These are phyloP conservation scores for Scutellaria galericulata DNA, from an alignment of 257 asterid genomes.

Conservation along the genomic window DNA sequence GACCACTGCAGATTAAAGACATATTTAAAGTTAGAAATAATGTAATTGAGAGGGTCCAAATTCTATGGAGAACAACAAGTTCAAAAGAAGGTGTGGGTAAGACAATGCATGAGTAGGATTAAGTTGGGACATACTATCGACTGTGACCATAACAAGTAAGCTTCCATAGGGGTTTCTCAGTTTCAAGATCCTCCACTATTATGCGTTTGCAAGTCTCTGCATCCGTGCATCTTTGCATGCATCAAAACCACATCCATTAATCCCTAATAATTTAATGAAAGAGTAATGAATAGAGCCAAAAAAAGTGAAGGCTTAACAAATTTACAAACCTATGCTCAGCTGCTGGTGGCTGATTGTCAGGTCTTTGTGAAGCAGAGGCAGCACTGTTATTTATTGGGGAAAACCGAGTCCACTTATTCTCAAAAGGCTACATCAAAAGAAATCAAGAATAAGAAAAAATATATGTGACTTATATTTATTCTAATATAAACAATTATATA, in stretches of 20 bases:
- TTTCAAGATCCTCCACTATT: constrained; percentile 65
- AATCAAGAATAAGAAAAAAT: constrained; percentile 33
- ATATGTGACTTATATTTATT: neutral
- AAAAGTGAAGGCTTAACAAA: constrained; percentile 1
- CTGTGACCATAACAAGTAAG: constrained; percentile 91
- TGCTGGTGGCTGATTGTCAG: constrained; percentile 60
- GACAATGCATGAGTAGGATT: constrained; percentile 17
- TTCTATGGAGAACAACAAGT: neutral
- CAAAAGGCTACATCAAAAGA: constrained; percentile 63
- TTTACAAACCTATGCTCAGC: constrained; percentile 70
- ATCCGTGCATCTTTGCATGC: constrained; percentile 75
- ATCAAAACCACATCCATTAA: constrained; percentile 39
- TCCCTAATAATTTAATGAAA: constrained; percentile 4
- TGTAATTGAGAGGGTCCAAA: constrained; percentile 2
- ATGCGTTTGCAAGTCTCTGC: constrained; percentile 75
- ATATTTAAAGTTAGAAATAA: neutral
- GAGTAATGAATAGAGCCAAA: constrained; percentile 23
- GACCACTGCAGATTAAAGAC: constrained; percentile 63
- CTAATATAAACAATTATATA: neutral
- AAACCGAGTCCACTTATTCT: constrained; percentile 81
- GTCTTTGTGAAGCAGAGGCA: constrained; percentile 56
- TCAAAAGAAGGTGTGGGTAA: neutral
- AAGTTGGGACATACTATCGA: constrained; percentile 57
- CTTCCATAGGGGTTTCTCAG: constrained; percentile 85
- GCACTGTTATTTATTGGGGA: constrained; percentile 48